phyloP scores from a whole-genome alignment of 1,139 yeast species.

The Diutina rugosa region DNA sequence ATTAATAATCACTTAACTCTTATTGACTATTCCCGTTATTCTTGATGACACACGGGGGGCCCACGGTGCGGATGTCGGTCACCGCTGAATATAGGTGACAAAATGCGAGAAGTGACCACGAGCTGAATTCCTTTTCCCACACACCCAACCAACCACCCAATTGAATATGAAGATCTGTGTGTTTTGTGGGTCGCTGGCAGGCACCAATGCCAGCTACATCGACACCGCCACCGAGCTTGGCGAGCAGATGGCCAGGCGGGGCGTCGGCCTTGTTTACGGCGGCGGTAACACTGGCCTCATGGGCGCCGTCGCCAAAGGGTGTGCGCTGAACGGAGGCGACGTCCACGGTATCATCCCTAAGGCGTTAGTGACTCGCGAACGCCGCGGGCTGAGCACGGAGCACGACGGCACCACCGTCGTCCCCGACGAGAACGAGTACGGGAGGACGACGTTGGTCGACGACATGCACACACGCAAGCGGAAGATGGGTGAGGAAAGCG shows the following conservation, averaged over 20 bases:
- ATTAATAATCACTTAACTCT: too few relatives aligned
- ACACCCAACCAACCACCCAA: neutral
- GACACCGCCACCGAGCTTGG: slow-evolving; percentile 51
- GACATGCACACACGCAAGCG: slow-evolving; percentile 89
- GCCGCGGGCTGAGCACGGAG: slow-evolving; percentile 28
- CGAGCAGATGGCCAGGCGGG: slow-evolving; percentile 35
- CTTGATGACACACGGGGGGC: too few relatives aligned
- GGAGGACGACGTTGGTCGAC: slow-evolving; percentile 67
- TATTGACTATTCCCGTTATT: too few relatives aligned
- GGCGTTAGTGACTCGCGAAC: slow-evolving; percentile 66
- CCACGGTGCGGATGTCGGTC: too few relatives aligned
- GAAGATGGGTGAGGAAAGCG: slow-evolving; percentile 79
- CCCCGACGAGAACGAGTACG: slow-evolving; percentile 49
- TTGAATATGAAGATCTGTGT: slow-evolving; percentile 40
- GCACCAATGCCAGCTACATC: slow-evolving; percentile 39
- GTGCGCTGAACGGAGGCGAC: slow-evolving; percentile 52
- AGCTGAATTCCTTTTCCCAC: neutral
- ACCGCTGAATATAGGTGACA: too few relatives aligned
- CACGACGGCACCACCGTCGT: slow-evolving; percentile 55
- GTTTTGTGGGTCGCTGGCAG: slow-evolving; percentile 78
- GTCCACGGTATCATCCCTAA: slow-evolving; percentile 84
- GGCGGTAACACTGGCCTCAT: slow-evolving; percentile 84
- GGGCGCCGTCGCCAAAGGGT: slow-evolving; percentile 76
- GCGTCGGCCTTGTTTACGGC: slow-evolving; percentile 79
- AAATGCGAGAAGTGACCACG: neutral